A percentile compares a stretch with the other conserved stretches of the same genome.
phyloP scores from a whole-genome alignment of 1,139 yeast species.

The Pneumocystis canis region DNA sequence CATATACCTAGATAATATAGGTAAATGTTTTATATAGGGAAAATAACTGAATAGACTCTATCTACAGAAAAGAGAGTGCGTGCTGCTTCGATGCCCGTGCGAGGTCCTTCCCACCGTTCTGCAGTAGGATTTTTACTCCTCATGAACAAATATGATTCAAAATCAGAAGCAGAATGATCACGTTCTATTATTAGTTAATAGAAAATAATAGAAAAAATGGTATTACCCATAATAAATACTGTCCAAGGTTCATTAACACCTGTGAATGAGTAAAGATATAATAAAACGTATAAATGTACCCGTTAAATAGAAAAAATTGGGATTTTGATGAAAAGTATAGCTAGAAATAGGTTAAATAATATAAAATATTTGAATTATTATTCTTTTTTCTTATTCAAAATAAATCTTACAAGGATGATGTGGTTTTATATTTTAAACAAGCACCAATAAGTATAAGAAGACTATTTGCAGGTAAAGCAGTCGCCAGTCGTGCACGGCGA shows the following conservation, averaged over 20 bases:
- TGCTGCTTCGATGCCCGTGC: constrained; percentile 78
- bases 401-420: not conserved
- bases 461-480: constrained; percentile 45
- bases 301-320: constrained; percentile 68
- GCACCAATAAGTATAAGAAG: constrained; percentile 59
- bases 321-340: constrained; percentile 62
- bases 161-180: constrained; percentile 24
- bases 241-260: constrained; percentile 80
- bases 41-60: constrained; percentile 23
- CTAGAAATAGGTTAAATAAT: not conserved
- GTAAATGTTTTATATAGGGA: not conserved
- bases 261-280: not conserved
- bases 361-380: not conserved
- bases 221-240: constrained; percentile 55
- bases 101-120: constrained; percentile 90
- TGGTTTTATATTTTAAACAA: not conserved
- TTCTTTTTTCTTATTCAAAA: not conserved
- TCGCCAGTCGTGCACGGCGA: constrained; percentile 47
- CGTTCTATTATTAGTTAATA: not conserved
- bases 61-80: constrained; percentile 79
- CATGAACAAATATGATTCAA: constrained; percentile 61
- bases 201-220: not conserved
- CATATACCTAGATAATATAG: not conserved
- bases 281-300: constrained; percentile 29
- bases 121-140: constrained; percentile 64